These are phyloP conservation scores for Astragalus glycyphyllos DNA, from an alignment of 306 rosid species.

Conservation along the genomic window DNA sequence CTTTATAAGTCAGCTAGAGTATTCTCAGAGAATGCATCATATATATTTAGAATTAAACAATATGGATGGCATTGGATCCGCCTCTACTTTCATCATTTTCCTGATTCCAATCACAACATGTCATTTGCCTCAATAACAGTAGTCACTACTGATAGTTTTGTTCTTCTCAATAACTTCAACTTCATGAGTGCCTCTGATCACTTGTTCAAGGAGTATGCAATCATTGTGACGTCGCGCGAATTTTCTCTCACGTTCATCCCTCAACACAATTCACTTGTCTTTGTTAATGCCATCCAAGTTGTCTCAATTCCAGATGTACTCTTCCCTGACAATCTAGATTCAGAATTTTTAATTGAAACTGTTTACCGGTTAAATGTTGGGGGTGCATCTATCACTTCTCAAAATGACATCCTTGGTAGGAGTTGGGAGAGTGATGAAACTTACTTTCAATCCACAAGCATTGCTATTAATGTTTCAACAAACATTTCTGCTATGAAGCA, in stretches of 20 bases:
- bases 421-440: conserved; percentile 2
- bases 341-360: background rate
- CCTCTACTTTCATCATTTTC: conserved; percentile 26
- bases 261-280: background rate
- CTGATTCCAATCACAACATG: conserved; percentile 9
- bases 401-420: background rate
- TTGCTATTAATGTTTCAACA: background rate
- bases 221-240: background rate
- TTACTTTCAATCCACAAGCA: background rate
- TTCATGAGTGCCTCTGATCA: too few relatives aligned
- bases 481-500: background rate
- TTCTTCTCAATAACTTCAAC: background rate
- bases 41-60: background rate
- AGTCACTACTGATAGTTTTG: background rate
- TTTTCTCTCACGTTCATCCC: background rate
- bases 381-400: background rate
- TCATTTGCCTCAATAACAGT: conserved; percentile 6
- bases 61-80: conserved; percentile 14
- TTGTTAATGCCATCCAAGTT: background rate
- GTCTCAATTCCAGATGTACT: background rate
- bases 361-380: background rate
- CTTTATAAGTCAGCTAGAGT: background rate
- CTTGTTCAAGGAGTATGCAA: conserved; percentile 2
- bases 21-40: conserved; percentile 3
- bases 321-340: conserved; percentile 7